phyloP scores from a whole-genome alignment of 805 yeast species.

The Ogataea ramenticola region DNA sequence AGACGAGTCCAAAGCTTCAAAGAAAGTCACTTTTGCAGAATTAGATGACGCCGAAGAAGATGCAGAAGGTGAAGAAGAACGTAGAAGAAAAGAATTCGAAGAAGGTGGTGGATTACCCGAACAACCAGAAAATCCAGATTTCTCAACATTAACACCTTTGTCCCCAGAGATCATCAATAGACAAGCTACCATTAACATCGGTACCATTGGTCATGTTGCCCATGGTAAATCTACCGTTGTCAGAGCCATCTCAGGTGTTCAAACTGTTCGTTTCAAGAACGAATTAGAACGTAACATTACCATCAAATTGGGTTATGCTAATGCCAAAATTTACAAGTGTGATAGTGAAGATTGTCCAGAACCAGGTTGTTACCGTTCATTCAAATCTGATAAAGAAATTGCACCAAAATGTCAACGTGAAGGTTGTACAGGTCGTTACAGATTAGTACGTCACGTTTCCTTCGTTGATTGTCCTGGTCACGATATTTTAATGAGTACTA shows the following conservation, averaged over 20 bases:
- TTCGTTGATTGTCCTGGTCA: constrained; percentile 99
- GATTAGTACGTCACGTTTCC: constrained; percentile 90
- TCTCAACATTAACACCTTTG: constrained; percentile 71
- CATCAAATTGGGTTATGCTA: constrained; percentile 96
- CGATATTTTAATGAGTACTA: constrained; percentile 99
- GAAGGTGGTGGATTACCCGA: constrained; percentile 99
- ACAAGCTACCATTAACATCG: constrained; percentile 98
- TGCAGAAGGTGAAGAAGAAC: constrained; percentile 62
- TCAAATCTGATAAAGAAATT: constrained; percentile 91
- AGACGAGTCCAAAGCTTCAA: constrained; percentile 39
- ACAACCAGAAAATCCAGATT: constrained; percentile 88
- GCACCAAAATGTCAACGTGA: constrained; percentile 85
- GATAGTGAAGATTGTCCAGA: constrained; percentile 79
- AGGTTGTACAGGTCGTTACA: constrained; percentile 86
- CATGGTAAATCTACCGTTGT: constrained; percentile 98
- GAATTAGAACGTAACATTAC: constrained; percentile 99
- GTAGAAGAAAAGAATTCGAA: constrained; percentile 77
- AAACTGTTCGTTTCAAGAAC: constrained; percentile 97
- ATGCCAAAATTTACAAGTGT: constrained; percentile 95
- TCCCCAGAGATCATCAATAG: constrained; percentile 95
- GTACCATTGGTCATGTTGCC: constrained; percentile 98
- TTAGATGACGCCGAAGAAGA: constrained; percentile 44
- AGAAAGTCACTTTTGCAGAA: constrained; percentile 78
- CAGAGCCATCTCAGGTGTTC: constrained; percentile 98
- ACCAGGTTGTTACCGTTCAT: constrained; percentile 93